Evolutionary conservation across 78 protist genomes (phyloP).

Genomic region (Isochrysis galbana): DNA sequence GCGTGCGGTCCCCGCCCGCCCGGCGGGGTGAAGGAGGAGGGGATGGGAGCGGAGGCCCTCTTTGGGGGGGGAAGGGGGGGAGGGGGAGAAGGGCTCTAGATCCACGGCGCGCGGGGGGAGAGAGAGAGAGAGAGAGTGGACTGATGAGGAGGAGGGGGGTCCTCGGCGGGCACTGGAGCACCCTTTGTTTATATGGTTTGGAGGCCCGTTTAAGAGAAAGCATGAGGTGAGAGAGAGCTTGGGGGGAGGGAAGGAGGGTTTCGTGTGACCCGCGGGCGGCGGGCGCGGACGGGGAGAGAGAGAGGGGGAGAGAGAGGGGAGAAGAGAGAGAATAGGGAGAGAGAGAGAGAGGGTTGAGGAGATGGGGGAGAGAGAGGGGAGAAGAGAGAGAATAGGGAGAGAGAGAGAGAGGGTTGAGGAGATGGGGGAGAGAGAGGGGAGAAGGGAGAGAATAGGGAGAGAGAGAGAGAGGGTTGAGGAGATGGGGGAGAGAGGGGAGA

Average conservation of each 20-base stretch:
- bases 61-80: neutral
- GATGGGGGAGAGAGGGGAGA: too few relatives aligned
- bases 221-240: neutral
- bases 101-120: neutral
- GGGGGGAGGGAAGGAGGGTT: neutral
- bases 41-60: neutral
- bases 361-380: too few relatives aligned
- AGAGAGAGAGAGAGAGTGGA: neutral
- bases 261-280: neutral
- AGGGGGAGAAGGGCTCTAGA: neutral
- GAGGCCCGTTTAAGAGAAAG: neutral
- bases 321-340: neutral
- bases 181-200: too few relatives aligned
- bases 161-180: neutral
- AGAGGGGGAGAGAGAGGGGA: neutral
- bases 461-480: neutral
- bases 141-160: neutral
- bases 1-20: too few relatives aligned
- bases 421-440: neutral
- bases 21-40: too few relatives aligned
- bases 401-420: too few relatives aligned
- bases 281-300: too few relatives aligned
- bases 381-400: neutral
- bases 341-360: too few relatives aligned
- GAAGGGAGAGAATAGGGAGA: neutral